phyloP scores from a whole-genome alignment of 192 early-diverging fungal genomes.

The Podochytrium sp. region DNA sequence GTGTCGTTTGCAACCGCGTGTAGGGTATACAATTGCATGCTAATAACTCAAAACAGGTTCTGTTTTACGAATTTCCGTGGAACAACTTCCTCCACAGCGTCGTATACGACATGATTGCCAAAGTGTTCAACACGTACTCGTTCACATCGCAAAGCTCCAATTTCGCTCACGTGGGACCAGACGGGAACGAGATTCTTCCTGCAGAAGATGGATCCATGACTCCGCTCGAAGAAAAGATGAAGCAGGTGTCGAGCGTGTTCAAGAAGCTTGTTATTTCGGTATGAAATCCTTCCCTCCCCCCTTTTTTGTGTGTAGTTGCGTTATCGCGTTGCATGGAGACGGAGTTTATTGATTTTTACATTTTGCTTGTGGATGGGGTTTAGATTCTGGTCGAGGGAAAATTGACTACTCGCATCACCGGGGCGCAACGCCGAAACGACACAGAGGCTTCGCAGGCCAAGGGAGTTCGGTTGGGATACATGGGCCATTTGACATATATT shows the following conservation, averaged over 20 bases:
- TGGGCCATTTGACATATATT: conserved; percentile 98
- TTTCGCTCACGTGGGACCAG: conserved; percentile 21
- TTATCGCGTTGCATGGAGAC: too few species aligned
- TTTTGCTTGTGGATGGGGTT: background rate
- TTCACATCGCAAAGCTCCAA: conserved; percentile 44
- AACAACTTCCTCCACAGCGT: conserved; percentile 99
- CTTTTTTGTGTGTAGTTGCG: too few species aligned
- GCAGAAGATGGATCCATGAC: conserved; percentile 2
- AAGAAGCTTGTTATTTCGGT: conserved; percentile 57
- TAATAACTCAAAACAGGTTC: background rate
- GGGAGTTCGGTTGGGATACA: conserved; percentile 91
- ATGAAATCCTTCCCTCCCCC: too few species aligned
- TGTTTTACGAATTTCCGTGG: conserved; percentile 92
- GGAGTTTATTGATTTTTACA: too few species aligned
- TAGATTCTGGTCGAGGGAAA: conserved; percentile 83
- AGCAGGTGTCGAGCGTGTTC: conserved; percentile 47
- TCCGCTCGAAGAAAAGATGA: conserved; percentile 51
- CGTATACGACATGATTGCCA: conserved; percentile 98
- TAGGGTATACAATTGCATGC: background rate
- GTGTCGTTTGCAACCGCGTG: too few species aligned
- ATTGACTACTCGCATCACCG: conserved; percentile 83
- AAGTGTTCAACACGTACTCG: conserved; percentile 93
- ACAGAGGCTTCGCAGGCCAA: conserved; percentile 77
- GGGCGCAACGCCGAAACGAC: conserved; percentile 87
- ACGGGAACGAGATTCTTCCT: conserved; percentile 24